Evolutionary conservation across 2,329 filamentous ascomycete species (phyloP).

Genomic region (Cercospora berteroae): DNA sequence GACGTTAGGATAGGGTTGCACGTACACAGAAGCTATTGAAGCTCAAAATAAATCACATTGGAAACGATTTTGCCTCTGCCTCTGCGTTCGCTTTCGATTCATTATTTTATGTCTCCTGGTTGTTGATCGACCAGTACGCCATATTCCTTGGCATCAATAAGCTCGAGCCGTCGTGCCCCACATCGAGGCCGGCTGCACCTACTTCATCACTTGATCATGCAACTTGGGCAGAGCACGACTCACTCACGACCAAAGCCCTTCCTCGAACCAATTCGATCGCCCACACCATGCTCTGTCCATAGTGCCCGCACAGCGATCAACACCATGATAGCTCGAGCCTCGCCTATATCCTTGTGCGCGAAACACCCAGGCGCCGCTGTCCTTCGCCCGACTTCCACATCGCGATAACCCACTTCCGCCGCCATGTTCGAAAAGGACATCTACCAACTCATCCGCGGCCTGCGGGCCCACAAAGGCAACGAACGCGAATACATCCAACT

Average conservation of each 20-base stretch:
- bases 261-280: background rate
- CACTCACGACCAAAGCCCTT: background rate
- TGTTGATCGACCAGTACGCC: background rate
- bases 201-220: constrained; percentile 1
- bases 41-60: background rate
- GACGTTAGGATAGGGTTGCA: background rate
- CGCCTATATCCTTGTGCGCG: constrained; percentile 3
- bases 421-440: constrained; percentile 97
- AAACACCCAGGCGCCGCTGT: background rate
- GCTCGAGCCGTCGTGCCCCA: background rate
- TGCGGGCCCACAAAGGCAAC: constrained; percentile 91
- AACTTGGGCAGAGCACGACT: background rate
- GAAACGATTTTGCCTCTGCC: background rate
- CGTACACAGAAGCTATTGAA: background rate
- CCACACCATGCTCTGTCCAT: background rate
- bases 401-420: background rate
- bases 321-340: constrained; percentile 2
- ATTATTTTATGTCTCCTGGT: background rate
- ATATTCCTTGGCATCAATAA: background rate
- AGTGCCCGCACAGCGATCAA: background rate
- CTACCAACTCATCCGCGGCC: constrained; percentile 94
- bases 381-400: background rate
- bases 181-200: background rate
- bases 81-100: background rate
- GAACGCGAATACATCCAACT: constrained; percentile 95